Evolutionary conservation across 2,329 filamentous ascomycete species (phyloP).

Genomic region (Penicillium paneum): DNA sequence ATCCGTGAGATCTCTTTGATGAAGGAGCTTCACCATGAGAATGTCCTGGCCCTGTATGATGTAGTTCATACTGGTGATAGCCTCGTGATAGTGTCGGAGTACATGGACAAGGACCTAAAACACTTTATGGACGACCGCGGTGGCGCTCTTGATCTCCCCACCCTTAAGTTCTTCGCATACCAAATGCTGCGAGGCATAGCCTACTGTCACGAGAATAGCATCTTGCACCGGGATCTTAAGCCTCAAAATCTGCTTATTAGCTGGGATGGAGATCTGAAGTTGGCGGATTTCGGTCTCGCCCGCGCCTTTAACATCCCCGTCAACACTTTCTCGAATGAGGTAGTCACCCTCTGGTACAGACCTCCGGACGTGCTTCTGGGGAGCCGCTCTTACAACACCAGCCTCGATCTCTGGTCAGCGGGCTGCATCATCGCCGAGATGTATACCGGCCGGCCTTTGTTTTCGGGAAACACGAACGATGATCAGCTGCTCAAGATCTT

Average conservation of each 20-base stretch:
- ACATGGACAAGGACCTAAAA: slow-evolving; percentile 97
- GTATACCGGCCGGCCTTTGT: slow-evolving; percentile 94
- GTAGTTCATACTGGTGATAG: slow-evolving; percentile 99
- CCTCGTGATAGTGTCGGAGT: slow-evolving; percentile 98
- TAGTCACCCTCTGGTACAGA: slow-evolving; percentile 98
- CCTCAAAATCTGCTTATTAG: slow-evolving; percentile 97
- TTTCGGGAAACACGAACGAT: slow-evolving; percentile 95
- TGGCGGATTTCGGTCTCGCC: slow-evolving; percentile 91
- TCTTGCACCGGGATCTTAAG: slow-evolving; percentile 92
- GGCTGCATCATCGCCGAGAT: slow-evolving; percentile 99
- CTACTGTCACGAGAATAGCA: slow-evolving; percentile 95
- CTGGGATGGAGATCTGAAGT: slow-evolving; percentile 80
- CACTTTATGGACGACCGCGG: slow-evolving; percentile 96
- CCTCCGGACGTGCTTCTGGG: slow-evolving; percentile 93
- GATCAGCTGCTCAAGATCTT: slow-evolving; percentile 97
- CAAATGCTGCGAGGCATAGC: slow-evolving; percentile 92
- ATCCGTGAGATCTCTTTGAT: slow-evolving; percentile 98
- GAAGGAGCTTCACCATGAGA: slow-evolving; percentile 99
- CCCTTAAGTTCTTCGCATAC: slow-evolving; percentile 99
- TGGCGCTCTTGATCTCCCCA: slow-evolving; percentile 79
- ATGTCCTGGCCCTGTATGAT: slow-evolving; percentile 94
- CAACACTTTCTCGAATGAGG: slow-evolving; percentile 96
- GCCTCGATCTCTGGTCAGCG: slow-evolving; percentile 98
- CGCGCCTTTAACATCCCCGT: slow-evolving; percentile 94
- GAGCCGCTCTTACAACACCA: slow-evolving; percentile 95